Evolutionary conservation across 306 rosid genomes (phyloP), one percentile per base, ranked within the genome.

Genomic region (Styphnolobium japonicum): DNA sequence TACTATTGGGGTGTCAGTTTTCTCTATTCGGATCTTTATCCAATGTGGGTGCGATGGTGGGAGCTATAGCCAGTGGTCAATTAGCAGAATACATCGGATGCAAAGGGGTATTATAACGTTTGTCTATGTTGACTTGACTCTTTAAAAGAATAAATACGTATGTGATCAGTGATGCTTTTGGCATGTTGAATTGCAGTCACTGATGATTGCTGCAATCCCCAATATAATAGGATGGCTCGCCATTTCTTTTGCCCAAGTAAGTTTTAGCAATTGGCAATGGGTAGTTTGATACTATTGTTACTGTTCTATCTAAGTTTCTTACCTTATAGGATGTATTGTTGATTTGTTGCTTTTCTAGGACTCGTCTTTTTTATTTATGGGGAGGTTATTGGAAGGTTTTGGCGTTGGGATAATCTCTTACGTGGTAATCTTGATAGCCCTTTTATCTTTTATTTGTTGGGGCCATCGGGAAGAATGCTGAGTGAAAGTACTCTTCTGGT

Each of bases 91-190:
- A 86, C 62, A 75, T 89, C 0, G 97, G 97, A 4, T 89, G 97
- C 25, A 92, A 92, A 86, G 97, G 97, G 92, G 97, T 92, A 92
- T n/a, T n/a, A n/a, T n/a, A n/a, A n/a, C n/a, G n/a, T n/a, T 66
- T 73, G 14, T 51, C 7, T 45, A 62, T 67, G 71, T 42, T 73
- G 22, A 73, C 29, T n/a, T n/a, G n/a, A n/a, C n/a, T n/a, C n/a
- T 40, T 49, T 34, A 33, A 73, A 25, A 22, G 86, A 45, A 21
- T 22, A 5, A 25, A 27, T 60, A 22, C 22, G 58, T 43, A 27
- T 67, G 60, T 14, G 7, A 73, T 42, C 37, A 43, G 21, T n/a
- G 64, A 39, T 68, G 74, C 62, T 7, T 85, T 85, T 46, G 15
- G 37, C 48, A 52, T 51, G 71, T 79, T 79, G 71, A 83, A 76